Evolutionary conservation across 129 eudicot genomes (phyloP).

Genomic region (Flaveria trinervia): DNA sequence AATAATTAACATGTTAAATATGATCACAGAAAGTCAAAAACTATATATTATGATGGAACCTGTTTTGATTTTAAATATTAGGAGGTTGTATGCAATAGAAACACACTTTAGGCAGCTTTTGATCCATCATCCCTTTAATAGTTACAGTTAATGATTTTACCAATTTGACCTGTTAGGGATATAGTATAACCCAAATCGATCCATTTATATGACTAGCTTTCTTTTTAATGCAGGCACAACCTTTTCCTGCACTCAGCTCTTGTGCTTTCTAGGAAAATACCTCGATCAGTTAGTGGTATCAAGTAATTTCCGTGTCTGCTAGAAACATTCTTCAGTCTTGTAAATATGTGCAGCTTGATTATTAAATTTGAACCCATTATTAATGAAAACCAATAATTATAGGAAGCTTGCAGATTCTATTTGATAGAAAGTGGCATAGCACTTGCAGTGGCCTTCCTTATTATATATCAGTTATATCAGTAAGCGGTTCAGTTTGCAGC

Average conservation of each 20-base stretch:
- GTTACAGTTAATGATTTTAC: neutral
- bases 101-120: neutral
- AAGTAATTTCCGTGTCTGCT: slow-evolving; percentile 42
- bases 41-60: neutral
- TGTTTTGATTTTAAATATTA: neutral
- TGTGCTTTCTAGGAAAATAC: slow-evolving; percentile 95
- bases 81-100: slow-evolving; percentile 6
- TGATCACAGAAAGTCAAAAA: neutral
- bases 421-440: slow-evolving; percentile 92
- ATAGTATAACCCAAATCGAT: slow-evolving; percentile 1
- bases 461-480: slow-evolving; percentile 82
- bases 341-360: neutral
- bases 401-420: slow-evolving; percentile 98
- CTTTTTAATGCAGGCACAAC: slow-evolving; percentile 71
- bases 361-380: neutral
- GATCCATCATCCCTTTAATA: neutral
- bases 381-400: slow-evolving; percentile 22
- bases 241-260: slow-evolving; percentile 97
- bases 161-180: neutral
- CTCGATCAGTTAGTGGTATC: slow-evolving; percentile 83
- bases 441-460: slow-evolving; percentile 79
- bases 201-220: neutral
- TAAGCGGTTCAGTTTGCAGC: slow-evolving; percentile 91
- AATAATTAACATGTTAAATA: neutral
- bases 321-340: slow-evolving; percentile 5